Conservation (phyloP, 176 grass and related monocot species). For the Eragrostis curvula region DNA sequence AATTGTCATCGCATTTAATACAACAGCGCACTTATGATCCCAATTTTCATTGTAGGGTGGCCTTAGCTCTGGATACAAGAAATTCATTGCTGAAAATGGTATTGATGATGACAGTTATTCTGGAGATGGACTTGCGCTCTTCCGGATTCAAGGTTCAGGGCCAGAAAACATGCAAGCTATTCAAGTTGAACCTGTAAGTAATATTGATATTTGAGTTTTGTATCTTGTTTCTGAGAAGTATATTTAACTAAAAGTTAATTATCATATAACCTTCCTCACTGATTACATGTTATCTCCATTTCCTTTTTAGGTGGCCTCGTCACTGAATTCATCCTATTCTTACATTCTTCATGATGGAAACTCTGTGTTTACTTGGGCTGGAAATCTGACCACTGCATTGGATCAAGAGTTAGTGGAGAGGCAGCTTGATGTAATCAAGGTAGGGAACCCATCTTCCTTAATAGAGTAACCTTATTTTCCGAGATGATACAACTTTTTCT, state of each 20-base stretch:
- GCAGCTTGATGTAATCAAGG: constrained; percentile 88
- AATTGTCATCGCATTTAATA: constrained; percentile 3
- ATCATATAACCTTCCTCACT: constrained; percentile 10
- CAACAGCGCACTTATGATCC: background rate
- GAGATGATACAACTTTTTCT: background rate
- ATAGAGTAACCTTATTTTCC: background rate
- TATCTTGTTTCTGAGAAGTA: background rate
- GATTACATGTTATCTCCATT: constrained; percentile 16
- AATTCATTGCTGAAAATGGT: constrained; percentile 69
- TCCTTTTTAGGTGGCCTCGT: constrained; percentile 68
- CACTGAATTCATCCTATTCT: constrained; percentile 91
- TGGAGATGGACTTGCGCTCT: constrained; percentile 77
- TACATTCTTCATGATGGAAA: constrained; percentile 80
- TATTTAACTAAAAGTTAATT: constrained; percentile 1
- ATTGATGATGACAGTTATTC: constrained; percentile 80
- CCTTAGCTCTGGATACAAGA: constrained; percentile 90
- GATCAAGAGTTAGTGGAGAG: constrained; percentile 87
- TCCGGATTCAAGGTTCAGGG: constrained; percentile 90
- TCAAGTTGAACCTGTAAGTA: constrained; percentile 70
- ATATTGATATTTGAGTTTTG: background rate
- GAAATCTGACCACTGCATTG: constrained; percentile 65
- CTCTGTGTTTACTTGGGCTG: constrained; percentile 83
- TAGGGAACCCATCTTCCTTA: constrained; percentile 26
- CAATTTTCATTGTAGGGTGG: constrained; percentile 69
- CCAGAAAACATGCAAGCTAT: constrained; percentile 98